Base-by-base conservation (phyloP, 257 asterid species). In the Scutellaria baicalensis region DNA sequence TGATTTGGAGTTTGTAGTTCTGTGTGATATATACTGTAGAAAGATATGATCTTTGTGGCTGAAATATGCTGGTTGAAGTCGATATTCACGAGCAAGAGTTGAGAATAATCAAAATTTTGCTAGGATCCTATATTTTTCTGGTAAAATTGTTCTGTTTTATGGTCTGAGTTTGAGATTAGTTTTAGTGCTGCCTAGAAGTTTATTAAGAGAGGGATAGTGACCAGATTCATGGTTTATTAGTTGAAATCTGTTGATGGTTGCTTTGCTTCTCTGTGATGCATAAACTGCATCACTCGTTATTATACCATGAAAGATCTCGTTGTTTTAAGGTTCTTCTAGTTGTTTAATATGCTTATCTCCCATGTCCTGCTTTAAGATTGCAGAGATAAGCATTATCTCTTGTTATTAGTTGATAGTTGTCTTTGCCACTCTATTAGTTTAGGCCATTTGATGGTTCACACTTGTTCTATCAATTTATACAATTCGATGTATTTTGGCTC, bases 21-120 rank as follows among this genome's bases (percentile, higher is more conserved):
- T 38, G 47, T 11, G 35, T 40, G 66, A 35, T 70, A 8, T 35
- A 43, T 9, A 44, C 43, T 70, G 73, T 23, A 9, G 69, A 48
- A 58, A 74, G 16, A 45, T 71, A 49, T 58, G 74, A 59, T 67
- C 50, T 36, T 21, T 77, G 65, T 57, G 65, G 76, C 68, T 72
- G 63, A 48, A 17, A 55, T 54, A 13, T 70, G 21, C 38, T 44
- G 54, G 66, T 52, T 69, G 43, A 23, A 49, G 52, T 18, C n/a
- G 43, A 47, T 66, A 21, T 40, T 55, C 9, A 18, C 33, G 39
- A 50, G 40, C 55, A 36, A 66, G 36, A 63, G 18, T 64, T 62
- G 50, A 36, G 58, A 38, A 50, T 47, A 39, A 14, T 18, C 17
- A 51, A 17, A 40, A 9, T 16, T 40, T 48, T 10, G 45, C 33